These are phyloP conservation scores for Paulownia fortunei DNA, from an alignment of 257 asterid genomes.

Conservation along the genomic window DNA sequence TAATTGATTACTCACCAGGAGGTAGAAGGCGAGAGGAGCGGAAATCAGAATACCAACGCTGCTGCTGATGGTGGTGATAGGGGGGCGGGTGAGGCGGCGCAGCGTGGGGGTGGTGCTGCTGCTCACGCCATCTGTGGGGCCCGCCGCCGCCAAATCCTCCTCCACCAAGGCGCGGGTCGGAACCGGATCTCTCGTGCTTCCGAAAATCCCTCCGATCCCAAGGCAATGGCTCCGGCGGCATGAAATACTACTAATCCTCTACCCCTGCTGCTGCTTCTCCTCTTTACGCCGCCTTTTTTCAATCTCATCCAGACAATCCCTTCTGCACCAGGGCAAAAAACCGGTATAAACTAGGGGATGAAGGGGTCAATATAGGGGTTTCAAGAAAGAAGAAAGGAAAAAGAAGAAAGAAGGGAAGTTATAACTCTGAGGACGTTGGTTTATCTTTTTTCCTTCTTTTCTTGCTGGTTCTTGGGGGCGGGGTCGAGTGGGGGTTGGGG, in stretches of 20 bases:
- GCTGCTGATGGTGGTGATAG: slow-evolving; percentile 53
- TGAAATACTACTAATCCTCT: slow-evolving; percentile 46
- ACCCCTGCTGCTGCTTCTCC: slow-evolving; percentile 37
- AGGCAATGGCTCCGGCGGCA: slow-evolving; percentile 94
- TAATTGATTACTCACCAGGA: slow-evolving; percentile 60
- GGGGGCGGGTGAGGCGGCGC: slow-evolving; percentile 63
- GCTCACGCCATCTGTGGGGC: slow-evolving; percentile 77
- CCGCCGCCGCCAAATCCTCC: slow-evolving; percentile 67
- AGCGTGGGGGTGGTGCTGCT: slow-evolving; percentile 51
- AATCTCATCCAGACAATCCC: slow-evolving; percentile 58
- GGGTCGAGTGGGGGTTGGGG: background rate
- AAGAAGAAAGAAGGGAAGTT: background rate
- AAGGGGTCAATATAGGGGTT: background rate
- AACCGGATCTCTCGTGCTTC: slow-evolving; percentile 81
- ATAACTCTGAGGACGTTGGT: background rate
- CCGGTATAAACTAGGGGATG: background rate
- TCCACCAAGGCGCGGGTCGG: slow-evolving; percentile 55
- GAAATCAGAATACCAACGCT: slow-evolving; percentile 71
- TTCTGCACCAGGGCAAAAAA: background rate
- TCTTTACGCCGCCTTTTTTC: slow-evolving; percentile 36
- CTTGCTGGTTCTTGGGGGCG: background rate
- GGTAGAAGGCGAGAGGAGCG: slow-evolving; percentile 71
- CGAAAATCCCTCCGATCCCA: slow-evolving; percentile 98
- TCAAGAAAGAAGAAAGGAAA: background rate
- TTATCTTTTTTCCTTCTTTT: background rate